These are phyloP conservation scores for Colletotrichum filicis DNA, from an alignment of 2,329 filamentous ascomycete genomes.

Conservation along the genomic window DNA sequence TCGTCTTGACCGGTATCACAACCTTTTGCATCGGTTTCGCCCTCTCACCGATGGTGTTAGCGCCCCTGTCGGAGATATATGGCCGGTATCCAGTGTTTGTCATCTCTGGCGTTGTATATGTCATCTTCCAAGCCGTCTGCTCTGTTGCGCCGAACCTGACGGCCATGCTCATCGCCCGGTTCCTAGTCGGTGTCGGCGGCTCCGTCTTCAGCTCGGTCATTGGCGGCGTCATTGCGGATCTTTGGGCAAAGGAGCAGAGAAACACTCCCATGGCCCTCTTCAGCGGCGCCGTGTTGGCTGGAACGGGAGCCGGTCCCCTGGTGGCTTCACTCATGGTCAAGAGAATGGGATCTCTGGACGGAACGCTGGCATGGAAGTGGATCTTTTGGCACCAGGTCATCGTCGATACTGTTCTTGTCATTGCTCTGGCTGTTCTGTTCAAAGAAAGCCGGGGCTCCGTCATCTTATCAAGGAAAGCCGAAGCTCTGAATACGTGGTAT, in stretches of 20 bases:
- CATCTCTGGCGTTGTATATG: slow-evolving; percentile 76
- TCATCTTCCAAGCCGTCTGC: slow-evolving; percentile 77
- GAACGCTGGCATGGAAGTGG: slow-evolving; percentile 71
- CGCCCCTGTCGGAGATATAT: slow-evolving; percentile 89
- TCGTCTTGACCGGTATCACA: slow-evolving; percentile 80
- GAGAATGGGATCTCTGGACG: slow-evolving; percentile 55
- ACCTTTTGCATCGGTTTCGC: slow-evolving; percentile 85
- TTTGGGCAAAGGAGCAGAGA: slow-evolving; percentile 81
- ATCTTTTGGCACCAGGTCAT: slow-evolving; percentile 90
- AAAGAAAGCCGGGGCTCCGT: slow-evolving; percentile 86
- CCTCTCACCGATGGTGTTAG: slow-evolving; percentile 86
- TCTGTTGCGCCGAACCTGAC: slow-evolving; percentile 75
- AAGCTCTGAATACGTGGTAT: slow-evolving; percentile 81
- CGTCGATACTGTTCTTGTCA: slow-evolving; percentile 69
- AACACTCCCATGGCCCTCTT: slow-evolving; percentile 94
- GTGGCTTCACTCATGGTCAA: slow-evolving; percentile 76
- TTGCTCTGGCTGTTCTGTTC: slow-evolving; percentile 76
- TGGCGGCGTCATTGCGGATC: slow-evolving; percentile 89
- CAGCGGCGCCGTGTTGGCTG: slow-evolving; percentile 80
- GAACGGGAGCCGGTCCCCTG: slow-evolving; percentile 83
- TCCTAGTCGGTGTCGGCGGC: slow-evolving; percentile 81
- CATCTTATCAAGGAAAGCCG: slow-evolving; percentile 80
- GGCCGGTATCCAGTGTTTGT: slow-evolving; percentile 87
- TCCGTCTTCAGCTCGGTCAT: slow-evolving; percentile 89
- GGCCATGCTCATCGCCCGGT: slow-evolving; percentile 80